Base-by-base conservation (phyloP, 2,329 filamentous ascomycete species). In the Bipolaris cookei region DNA sequence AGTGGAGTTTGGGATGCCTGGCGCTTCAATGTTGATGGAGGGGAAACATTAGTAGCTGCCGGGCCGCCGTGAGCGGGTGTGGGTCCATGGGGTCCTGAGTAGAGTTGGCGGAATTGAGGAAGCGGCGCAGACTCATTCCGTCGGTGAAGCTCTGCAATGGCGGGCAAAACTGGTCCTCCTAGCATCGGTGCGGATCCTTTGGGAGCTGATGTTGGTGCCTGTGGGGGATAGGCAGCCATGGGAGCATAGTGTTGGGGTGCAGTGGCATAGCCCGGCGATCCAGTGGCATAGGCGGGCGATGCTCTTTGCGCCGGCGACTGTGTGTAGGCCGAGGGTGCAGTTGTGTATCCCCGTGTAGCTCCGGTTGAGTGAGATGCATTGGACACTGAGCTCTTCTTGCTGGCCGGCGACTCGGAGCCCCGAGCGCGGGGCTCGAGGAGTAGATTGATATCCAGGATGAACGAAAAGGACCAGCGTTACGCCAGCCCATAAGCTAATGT, bases 401-500 rank as follows among this genome's bases (percentile, higher is more conserved):
- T 79, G 48, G 77, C 77, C 52, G 80, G 82, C 77, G 88, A 88
- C 84, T 90, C 88, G 79, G 89, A 88, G 84, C 87, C 87, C 76
- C 87, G 81, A 75, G 84, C 87, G 75, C 87, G 81, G 75, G 84
- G 85, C 84, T 93, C 91, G 79, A 97, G 86, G 67, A 97, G 86
- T 67, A 90, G 88, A 79, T 90, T 87, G 90, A 97, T 96, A 93
- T 97, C 92, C 92, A 97, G 89, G 86, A 84, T 93, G 87, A 82
- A 86, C 85, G 83, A 83, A 66, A 65, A 61, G 64, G 71, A 78
- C 77, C 75, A 75, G 78, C 76, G 60, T 69, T 60, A 49, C 64
- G 68, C 79, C 76, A 80, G 78, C 77, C 76, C 76, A 78, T 77
- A 68, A 60, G 66, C 61, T 66, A 61, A 54, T 43, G 51, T 54